phyloP scores from a whole-genome alignment of 2,329 filamentous ascomycete genomes.

The Pseudogymnoascus sp. region DNA sequence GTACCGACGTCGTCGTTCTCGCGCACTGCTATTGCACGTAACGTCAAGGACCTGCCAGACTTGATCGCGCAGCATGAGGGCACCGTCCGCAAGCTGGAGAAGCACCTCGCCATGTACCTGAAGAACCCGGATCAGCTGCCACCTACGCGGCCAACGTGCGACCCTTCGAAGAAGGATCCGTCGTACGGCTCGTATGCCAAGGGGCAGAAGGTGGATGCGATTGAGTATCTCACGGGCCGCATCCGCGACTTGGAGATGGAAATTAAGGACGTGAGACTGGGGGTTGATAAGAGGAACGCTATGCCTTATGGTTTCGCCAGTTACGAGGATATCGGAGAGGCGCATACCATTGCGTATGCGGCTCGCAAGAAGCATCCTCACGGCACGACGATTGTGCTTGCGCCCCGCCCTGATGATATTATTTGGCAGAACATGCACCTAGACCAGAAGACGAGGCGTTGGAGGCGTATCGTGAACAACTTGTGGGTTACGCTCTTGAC shows the following conservation, averaged over 20 bases:
- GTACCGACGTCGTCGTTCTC: slow-evolving; percentile 73
- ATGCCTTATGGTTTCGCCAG: slow-evolving; percentile 93
- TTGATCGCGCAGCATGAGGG: slow-evolving; percentile 78
- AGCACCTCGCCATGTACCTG: slow-evolving; percentile 78
- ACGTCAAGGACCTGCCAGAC: slow-evolving; percentile 81
- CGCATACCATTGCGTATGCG: slow-evolving; percentile 78
- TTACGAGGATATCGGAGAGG: slow-evolving; percentile 79
- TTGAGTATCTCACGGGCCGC: slow-evolving; percentile 81
- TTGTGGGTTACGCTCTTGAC: slow-evolving; percentile 79
- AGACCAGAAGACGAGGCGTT: slow-evolving; percentile 56
- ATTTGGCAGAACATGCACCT: slow-evolving; percentile 93
- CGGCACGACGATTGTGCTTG: slow-evolving; percentile 68
- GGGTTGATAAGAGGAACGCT: slow-evolving; percentile 78
- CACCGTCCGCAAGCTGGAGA: slow-evolving; percentile 73
- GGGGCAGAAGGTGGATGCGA: slow-evolving; percentile 78
- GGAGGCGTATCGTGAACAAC: slow-evolving; percentile 69
- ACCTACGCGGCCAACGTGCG: slow-evolving; percentile 66
- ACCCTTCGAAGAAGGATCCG: slow-evolving; percentile 71
- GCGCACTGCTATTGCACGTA: slow-evolving; percentile 75
- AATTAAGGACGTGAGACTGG: slow-evolving; percentile 73
- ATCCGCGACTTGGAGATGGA: slow-evolving; percentile 76
- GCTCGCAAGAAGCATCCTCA: slow-evolving; percentile 73
- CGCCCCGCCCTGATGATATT: slow-evolving; percentile 80
- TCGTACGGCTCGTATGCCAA: slow-evolving; percentile 55
- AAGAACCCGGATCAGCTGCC: slow-evolving; percentile 79